Evolutionary conservation across 345 rosid genomes (phyloP).

Genomic region (Toxicodendron radicans): DNA sequence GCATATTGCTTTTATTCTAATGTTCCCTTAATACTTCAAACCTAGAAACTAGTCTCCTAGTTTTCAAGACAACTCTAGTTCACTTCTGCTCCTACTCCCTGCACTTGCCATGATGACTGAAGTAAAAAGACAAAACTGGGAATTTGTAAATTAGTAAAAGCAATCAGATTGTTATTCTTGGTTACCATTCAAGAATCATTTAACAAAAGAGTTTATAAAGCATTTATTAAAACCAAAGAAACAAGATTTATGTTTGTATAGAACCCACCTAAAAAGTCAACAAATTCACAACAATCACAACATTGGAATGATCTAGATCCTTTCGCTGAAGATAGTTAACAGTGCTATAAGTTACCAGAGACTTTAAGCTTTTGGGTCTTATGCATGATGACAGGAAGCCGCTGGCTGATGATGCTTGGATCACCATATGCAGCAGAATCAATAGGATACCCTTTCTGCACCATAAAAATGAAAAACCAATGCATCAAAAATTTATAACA

Average conservation of each 20-base stretch:
- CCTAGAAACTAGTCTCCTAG: not conserved
- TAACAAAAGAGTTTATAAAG: slow-evolving; percentile 10
- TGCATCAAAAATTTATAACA: slow-evolving; percentile 16
- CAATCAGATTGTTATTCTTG: not conserved
- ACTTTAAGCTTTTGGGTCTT: slow-evolving; percentile 71
- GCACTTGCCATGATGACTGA: slow-evolving; percentile 1
- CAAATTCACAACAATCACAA: slow-evolving; percentile 15
- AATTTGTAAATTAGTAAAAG: not conserved
- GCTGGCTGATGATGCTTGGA: slow-evolving; percentile 83
- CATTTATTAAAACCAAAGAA: slow-evolving; percentile 6
- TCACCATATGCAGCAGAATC: slow-evolving; percentile 79
- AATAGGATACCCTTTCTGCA: slow-evolving; percentile 87
- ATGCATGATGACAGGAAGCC: slow-evolving; percentile 75
- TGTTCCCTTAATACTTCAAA: not conserved
- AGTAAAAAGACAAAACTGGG: not conserved
- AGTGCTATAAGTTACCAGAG: slow-evolving; percentile 36
- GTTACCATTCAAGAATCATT: slow-evolving; percentile 6
- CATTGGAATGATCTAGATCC: slow-evolving; percentile 16
- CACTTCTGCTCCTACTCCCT: slow-evolving; percentile 1
- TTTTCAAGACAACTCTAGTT: slow-evolving; percentile 5
- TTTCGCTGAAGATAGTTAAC: slow-evolving; percentile 23
- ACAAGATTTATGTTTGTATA: not conserved
- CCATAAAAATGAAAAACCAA: slow-evolving; percentile 24
- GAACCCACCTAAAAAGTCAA: slow-evolving; percentile 17
- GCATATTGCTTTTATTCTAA: not conserved